Base-by-base conservation (phyloP, 78 protist genomes). In the Anaeramoeba flamelloides region DNA sequence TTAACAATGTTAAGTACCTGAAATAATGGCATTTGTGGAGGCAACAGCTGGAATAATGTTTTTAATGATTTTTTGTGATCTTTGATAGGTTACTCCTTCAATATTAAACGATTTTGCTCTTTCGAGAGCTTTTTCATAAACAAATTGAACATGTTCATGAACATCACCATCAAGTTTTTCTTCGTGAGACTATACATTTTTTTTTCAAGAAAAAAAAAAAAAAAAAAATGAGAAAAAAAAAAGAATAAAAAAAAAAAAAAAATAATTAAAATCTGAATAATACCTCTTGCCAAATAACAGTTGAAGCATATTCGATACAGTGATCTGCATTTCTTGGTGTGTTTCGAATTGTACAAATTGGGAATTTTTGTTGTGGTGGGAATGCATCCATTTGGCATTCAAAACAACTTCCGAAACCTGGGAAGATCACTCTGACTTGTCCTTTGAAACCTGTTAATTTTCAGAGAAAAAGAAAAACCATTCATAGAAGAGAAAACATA, bases 31-130 rank as follows among this genome's bases (percentile, higher is more conserved):
- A 82, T 95, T 96, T 84, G 99, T 96, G 17, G 93, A 83, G 30
- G 98, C 99, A 40, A 96, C 88, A 38, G 98, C 98, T 1, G 99
- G 99, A 53, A 96, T 94, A 83, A 96, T 91, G 83, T 91, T 86
- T 88, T 95, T 94, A 33, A 88, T 88, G 2, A 95, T 96, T 34
- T 96, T 96, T 81, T 87, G 89, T 17, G 97, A 89, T 37, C 92
- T 77, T 38, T 84, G 80, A 79, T 80, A 88, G 32, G 94, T 91
- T 8, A 93, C 94, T 17, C 98, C 98, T n/a, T 33, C 39, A 79
- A 95, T 95, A 53, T 85, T 85, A 81, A 74, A 91, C 37, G 92
- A 77, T 22, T 83, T 84, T 0, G 97, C 98, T 8, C 99, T 83
- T 34, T 80, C 82, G 0, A 39, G 12, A 84, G 97, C 85, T 34